These are phyloP conservation scores for Naganishia antarctica DNA, from an alignment of 768 basidiomycete species.

Conservation along the genomic window DNA sequence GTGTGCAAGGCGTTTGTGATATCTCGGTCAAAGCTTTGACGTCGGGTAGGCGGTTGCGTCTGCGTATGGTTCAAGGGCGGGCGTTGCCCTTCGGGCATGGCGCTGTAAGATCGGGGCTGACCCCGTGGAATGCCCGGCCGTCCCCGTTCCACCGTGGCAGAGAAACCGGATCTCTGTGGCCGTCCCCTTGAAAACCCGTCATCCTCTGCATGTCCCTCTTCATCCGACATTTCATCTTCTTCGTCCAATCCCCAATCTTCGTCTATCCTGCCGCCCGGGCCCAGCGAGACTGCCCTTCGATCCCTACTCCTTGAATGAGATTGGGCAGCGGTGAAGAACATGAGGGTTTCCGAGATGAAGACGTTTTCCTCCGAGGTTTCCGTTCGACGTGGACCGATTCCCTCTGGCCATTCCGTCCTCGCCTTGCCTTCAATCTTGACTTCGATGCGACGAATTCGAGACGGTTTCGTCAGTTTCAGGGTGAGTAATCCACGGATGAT, in stretches of 20 bases:
- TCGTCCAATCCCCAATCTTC: constrained; percentile 32
- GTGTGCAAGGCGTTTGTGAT: not conserved
- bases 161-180: not conserved
- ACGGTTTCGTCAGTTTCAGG: constrained; percentile 66
- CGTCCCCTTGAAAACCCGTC: constrained; percentile 11
- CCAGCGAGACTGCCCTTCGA: constrained; percentile 31
- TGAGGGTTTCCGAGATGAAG: constrained; percentile 65
- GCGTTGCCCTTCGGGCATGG: constrained; percentile 14
- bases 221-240: constrained; percentile 26
- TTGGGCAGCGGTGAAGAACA: constrained; percentile 58
- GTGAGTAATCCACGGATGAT: constrained; percentile 64
- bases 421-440: constrained; percentile 70
- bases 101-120: constrained; percentile 15
- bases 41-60: constrained; percentile 17
- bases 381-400: constrained; percentile 67
- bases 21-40: constrained; percentile 25
- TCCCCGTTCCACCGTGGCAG: constrained; percentile 2
- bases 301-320: constrained; percentile 30
- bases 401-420: constrained; percentile 76
- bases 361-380: constrained; percentile 74
- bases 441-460: constrained; percentile 77
- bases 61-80: not conserved
- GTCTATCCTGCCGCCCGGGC: constrained; percentile 28
- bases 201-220: constrained; percentile 26
- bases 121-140: not conserved